Base-by-base conservation (phyloP, 176 grass and related monocot species). In the Pontederia paniculata region DNA sequence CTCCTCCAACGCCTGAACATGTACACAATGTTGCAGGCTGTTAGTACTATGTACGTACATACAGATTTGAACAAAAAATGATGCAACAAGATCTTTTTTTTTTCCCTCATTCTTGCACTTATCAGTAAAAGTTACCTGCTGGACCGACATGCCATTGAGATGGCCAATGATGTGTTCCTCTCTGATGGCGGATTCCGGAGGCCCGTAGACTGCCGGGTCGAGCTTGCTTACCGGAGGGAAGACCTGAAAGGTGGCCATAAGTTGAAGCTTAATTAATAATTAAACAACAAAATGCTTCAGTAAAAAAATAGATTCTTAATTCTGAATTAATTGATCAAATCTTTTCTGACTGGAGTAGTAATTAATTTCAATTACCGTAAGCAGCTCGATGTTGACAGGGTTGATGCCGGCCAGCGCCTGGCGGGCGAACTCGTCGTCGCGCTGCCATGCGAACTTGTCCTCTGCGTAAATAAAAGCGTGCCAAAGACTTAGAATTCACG, bases 371-470 rank as follows among this genome's bases (percentile, higher is more conserved):
- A 57, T 52, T 88, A 98, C 94, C 94, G 73, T 65, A 61, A 98
- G 87, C 9, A 77, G 80, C 50, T 93, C 78, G 52, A 99, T 80
- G 77, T 77, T 82, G 80, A 88, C 80, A 12, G 94, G 94, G 58
- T 99, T 99, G 23, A 93, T 88, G 60, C 94, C 94, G 9, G 87
- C 87, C 7, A 99, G 75, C 6, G 87, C 20, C 69, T 93, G 87
- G 21, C 83, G 73, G 17, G 94, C 87, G 60, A 99, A 99, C 68
- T 98, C 94, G 31, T 99, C 94, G 9, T 99, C 94, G 0, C 94
- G 80, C 19, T 84, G 83, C 94, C 94, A 98, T 28, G 94, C 87
- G 17, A 98, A 98, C 75, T 98, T 98, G 69, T 98, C 94, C 83
- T 84, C 94, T 98, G 75, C 22, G 52, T 70, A 15, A 45, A 15